These are phyloP conservation scores for Colletotrichum brevisporum DNA, from an alignment of 2,329 filamentous ascomycete genomes.

Conservation along the genomic window DNA sequence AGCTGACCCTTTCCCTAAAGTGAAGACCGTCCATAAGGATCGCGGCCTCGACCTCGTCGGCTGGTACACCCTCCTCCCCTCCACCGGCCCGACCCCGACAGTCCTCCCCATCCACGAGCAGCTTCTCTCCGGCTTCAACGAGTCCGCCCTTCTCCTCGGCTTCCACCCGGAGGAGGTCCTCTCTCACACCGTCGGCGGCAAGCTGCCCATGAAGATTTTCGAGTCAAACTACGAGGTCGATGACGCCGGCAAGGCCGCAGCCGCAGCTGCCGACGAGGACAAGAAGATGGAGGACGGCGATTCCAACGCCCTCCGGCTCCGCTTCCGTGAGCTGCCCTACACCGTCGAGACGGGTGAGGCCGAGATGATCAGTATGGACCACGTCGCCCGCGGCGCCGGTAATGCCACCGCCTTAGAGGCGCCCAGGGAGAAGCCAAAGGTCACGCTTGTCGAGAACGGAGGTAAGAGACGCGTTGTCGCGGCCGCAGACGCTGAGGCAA, in stretches of 20 bases:
- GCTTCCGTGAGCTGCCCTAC: conserved; percentile 87
- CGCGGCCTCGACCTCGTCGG: conserved; percentile 89
- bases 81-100: conserved; percentile 77
- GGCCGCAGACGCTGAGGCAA: conserved; percentile 48
- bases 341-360: conserved; percentile 94
- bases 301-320: conserved; percentile 68
- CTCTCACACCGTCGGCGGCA: conserved; percentile 75
- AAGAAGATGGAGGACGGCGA: conserved; percentile 80
- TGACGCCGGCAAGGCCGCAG: conserved; percentile 56
- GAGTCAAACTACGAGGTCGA: conserved; percentile 87
- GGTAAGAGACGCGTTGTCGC: conserved; percentile 59
- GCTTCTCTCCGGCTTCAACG: conserved; percentile 81
- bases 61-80: conserved; percentile 87
- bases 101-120: conserved; percentile 84
- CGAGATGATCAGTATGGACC: conserved; percentile 98
- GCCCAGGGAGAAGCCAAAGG: conserved; percentile 58
- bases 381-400: conserved; percentile 86
- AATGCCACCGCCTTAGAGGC: conserved; percentile 76
- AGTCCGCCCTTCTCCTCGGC: conserved; percentile 87
- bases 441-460: conserved; percentile 61
- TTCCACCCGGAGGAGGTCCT: conserved; percentile 80
- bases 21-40: conserved; percentile 89
- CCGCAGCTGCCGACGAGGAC: conserved; percentile 68
- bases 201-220: conserved; percentile 91
- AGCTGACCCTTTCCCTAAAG: conserved; percentile 58